Evolutionary conservation across 257 asterid species (phyloP).

Genomic region (Ligustrum vulgare): DNA sequence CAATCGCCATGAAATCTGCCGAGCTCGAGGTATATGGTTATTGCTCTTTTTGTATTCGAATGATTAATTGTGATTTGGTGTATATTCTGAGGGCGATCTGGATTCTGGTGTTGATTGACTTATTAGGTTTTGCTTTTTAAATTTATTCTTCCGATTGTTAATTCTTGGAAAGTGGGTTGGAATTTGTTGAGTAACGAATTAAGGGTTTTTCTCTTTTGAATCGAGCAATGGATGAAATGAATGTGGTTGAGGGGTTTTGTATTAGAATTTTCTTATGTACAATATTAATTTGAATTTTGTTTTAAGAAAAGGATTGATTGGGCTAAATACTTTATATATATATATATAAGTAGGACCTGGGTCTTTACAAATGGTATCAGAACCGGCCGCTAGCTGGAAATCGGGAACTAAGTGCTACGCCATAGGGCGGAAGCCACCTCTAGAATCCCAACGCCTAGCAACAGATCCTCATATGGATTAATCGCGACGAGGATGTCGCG

Average conservation of each 20-base stretch:
- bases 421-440: too few relatives aligned
- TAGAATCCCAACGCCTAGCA: too few relatives aligned
- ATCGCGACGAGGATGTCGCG: too few relatives aligned
- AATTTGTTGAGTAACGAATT: not conserved
- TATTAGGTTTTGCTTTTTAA: not conserved
- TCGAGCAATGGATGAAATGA: not conserved
- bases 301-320: too few relatives aligned
- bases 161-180: not conserved
- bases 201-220: not conserved
- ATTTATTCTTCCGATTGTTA: not conserved
- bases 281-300: too few relatives aligned
- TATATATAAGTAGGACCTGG: too few relatives aligned
- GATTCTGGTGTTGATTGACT: not conserved
- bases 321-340: too few relatives aligned
- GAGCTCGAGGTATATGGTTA: constrained; percentile 12
- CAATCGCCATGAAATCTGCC: constrained; percentile 32
- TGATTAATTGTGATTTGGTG: not conserved
- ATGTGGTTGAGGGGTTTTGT: not conserved
- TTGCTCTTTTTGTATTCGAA: not conserved
- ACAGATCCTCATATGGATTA: too few relatives aligned
- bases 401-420: too few relatives aligned
- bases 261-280: too few relatives aligned
- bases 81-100: not conserved
- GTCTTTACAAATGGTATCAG: too few relatives aligned
- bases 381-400: too few relatives aligned